Conservation (phyloP, 331 rosid species). For the Stylosanthes scabra region DNA sequence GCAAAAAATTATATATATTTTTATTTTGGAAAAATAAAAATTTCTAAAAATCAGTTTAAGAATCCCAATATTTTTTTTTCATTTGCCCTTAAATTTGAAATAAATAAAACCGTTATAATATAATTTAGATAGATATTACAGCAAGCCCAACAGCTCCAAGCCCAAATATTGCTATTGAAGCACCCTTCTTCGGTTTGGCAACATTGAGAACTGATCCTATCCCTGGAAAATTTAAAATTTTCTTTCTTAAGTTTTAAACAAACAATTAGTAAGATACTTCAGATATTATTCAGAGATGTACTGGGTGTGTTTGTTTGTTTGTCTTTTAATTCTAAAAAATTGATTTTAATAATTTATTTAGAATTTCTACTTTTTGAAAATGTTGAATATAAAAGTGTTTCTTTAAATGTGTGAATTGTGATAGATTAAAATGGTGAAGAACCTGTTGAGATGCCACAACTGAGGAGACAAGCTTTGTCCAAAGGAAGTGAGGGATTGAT, state of each 20-base stretch:
- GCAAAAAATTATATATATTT: too few relatives aligned
- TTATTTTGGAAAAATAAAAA: too few relatives aligned
- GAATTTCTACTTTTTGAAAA: too few relatives aligned
- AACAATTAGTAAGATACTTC: neutral
- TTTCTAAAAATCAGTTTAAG: too few relatives aligned
- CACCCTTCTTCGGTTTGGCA: conserved; percentile 46
- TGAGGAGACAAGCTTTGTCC: conserved; percentile 48
- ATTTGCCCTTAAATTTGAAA: neutral
- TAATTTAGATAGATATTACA: conserved; percentile 8
- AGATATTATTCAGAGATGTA: neutral
- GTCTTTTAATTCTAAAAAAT: too few relatives aligned
- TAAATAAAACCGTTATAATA: neutral
- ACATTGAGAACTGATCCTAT: conserved; percentile 48
- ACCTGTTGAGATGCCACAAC: conserved; percentile 54
- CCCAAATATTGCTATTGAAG: conserved; percentile 45
- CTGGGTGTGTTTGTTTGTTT: too few relatives aligned
- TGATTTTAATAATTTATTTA: too few relatives aligned
- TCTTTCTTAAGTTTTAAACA: neutral
- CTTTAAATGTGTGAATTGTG: too few relatives aligned
- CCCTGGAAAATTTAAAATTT: conserved; percentile 32
- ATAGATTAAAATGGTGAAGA: neutral
- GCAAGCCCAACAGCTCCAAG: conserved; percentile 50
- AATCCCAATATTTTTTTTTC: too few relatives aligned
- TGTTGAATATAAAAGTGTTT: too few relatives aligned
- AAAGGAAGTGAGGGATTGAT: conserved; percentile 46